A percentile compares a stretch with the other conserved stretches of the same genome.
These are phyloP conservation scores for Coemansia sp. DNA, from an alignment of 192 early-diverging fungal species.

Conservation along the genomic window DNA sequence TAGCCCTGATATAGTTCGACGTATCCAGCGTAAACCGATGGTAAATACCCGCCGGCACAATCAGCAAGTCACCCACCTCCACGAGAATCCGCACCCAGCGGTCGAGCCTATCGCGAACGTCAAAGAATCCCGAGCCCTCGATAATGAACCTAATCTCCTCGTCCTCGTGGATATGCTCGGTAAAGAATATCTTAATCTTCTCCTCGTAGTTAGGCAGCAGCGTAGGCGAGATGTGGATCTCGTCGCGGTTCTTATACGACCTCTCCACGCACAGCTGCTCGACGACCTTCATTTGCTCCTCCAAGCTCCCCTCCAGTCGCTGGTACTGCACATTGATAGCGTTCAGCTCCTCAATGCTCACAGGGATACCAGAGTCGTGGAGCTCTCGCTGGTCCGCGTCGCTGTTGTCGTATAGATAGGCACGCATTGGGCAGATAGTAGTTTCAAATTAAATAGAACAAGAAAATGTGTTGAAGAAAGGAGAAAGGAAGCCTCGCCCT, in stretches of 20 bases:
- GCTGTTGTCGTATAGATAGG: slow-evolving; percentile 72
- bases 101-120: slow-evolving; percentile 62
- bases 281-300: slow-evolving; percentile 60
- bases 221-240: slow-evolving; percentile 79
- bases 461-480: slow-evolving; percentile 4
- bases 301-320: slow-evolving; percentile 54
- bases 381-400: slow-evolving; percentile 70
- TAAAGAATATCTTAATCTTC: slow-evolving; percentile 90
- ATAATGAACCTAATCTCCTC: slow-evolving; percentile 95
- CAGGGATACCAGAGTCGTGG: slow-evolving; percentile 69
- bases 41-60: slow-evolving; percentile 93
- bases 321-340: slow-evolving; percentile 75
- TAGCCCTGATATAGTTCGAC: slow-evolving; percentile 81
- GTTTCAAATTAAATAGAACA: slow-evolving; percentile 1
- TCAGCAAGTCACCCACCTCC: slow-evolving; percentile 73
- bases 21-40: slow-evolving; percentile 93
- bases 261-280: slow-evolving; percentile 71
- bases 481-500: neutral
- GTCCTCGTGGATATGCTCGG: slow-evolving; percentile 94
- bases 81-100: slow-evolving; percentile 86
- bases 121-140: slow-evolving; percentile 94
- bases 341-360: slow-evolving; percentile 66
- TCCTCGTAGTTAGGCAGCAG: slow-evolving; percentile 85
- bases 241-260: slow-evolving; percentile 89
- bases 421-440: slow-evolving; percentile 59